Evolutionary conservation across 805 yeast genomes (phyloP).

Genomic region (Ogataea henricii): DNA sequence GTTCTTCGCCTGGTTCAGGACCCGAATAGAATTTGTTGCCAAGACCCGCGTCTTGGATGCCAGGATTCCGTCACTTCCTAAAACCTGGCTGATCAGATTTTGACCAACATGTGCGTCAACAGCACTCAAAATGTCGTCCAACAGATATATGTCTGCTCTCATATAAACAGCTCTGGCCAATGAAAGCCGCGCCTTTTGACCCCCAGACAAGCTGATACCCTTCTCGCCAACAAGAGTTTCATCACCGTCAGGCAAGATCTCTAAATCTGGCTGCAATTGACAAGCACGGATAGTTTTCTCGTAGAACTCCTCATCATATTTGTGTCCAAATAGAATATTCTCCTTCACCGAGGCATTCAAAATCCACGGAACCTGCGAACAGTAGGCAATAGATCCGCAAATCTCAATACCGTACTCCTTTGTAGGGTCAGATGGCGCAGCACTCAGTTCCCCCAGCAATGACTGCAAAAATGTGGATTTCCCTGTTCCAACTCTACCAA

Average conservation of each 20-base stretch:
- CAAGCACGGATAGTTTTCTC: slow-evolving; percentile 82
- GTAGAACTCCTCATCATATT: slow-evolving; percentile 79
- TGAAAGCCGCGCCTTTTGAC: slow-evolving; percentile 94
- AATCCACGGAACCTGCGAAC: slow-evolving; percentile 88
- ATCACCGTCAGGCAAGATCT: slow-evolving; percentile 85
- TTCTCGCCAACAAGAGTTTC: slow-evolving; percentile 94
- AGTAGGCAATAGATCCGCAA: slow-evolving; percentile 56
- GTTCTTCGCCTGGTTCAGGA: slow-evolving; percentile 57
- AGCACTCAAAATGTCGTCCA: slow-evolving; percentile 94
- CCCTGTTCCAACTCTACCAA: slow-evolving; percentile 71
- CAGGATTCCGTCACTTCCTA: slow-evolving; percentile 41
- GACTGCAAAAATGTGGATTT: slow-evolving; percentile 60
- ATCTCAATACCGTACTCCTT: slow-evolving; percentile 27
- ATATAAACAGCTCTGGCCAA: slow-evolving; percentile 96
- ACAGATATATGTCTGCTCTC: slow-evolving; percentile 84
- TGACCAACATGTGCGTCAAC: slow-evolving; percentile 97
- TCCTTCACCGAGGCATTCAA: slow-evolving; percentile 93
- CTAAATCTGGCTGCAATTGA: slow-evolving; percentile 78
- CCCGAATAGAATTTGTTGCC: slow-evolving; percentile 59
- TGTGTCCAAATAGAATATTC: slow-evolving; percentile 87
- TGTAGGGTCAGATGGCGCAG: slow-evolving; percentile 34
- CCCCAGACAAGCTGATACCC: slow-evolving; percentile 95
- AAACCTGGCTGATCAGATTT: slow-evolving; percentile 67
- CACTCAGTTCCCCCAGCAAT: slow-evolving; percentile 55
- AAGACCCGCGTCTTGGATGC: slow-evolving; percentile 47